Evolutionary conservation across 768 basidiomycete species (phyloP), one percentile per base, ranked within the genome.

Genomic region (Leccinum subtestaceum): DNA sequence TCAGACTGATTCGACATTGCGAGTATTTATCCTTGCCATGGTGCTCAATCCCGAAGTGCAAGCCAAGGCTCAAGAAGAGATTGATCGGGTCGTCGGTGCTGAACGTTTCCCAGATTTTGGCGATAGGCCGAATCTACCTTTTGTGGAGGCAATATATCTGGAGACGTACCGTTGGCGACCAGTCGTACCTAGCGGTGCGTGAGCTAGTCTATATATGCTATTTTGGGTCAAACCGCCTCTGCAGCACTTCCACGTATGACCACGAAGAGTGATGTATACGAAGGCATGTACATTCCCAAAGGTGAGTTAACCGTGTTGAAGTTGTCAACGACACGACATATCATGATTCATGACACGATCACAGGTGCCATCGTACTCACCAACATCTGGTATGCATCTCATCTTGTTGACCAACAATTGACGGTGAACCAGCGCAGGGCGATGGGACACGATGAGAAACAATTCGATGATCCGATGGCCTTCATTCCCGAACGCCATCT

Each of bases 401-500:
- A 13, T 53, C 9, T n/a, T 40, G 11, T 46, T 15, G 17, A 2
- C 13, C 3, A 7, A 15, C 11, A 27, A 31, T 29, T 51, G 31
- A 15, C 11, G 23, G 45, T 61, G 40, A 71, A 7, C 21, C 17
- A 5, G 29, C 6, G 8, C 31, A 81, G 79, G 78, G 77, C 72
- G 7, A 78, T 80, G 45, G 73, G 79, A 15, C 84, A 83, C 57
- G 81, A 86, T 64, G 76, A 78, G 52, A 67, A 63, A 2, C 70
- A 74, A 43, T 87, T 84, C 67, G 78, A 79, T 7, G 77, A 85
- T 34, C 79, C 86, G 7, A 76, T 76, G 56, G 62, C 63, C 8
- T 86, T 86, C 72, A 74, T 77, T n/a, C 85, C 87, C 7, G 82
- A 84, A 60, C 76, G 86, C 38, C 84, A 82, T 71, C 65, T 87